Evolutionary conservation across 345 rosid species (phyloP).

Genomic region (Lepidium didymum): DNA sequence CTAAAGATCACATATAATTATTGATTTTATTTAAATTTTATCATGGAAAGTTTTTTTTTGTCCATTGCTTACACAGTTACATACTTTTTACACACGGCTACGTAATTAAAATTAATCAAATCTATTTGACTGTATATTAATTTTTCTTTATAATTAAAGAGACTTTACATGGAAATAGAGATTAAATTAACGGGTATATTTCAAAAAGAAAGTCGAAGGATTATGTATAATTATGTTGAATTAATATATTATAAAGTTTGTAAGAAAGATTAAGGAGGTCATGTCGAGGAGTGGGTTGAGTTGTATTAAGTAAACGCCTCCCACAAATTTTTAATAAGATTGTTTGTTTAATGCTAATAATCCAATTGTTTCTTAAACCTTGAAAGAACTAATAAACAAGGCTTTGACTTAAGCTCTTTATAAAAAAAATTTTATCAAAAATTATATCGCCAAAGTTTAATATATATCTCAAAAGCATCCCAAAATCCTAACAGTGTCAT

Average conservation of each 20-base stretch:
- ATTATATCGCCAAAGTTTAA: too few species aligned
- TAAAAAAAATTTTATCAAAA: too few species aligned
- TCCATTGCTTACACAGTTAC: background rate
- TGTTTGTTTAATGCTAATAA: background rate
- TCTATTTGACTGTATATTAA: background rate
- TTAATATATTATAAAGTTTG: background rate
- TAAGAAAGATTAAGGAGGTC: conserved; percentile 29
- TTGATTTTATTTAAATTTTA: too few species aligned
- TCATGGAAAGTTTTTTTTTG: background rate
- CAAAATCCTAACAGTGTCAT: too few species aligned
- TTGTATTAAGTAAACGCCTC: conserved; percentile 53
- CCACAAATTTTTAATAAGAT: background rate
- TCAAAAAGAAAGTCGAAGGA: background rate
- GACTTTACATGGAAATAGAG: background rate
- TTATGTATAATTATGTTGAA: background rate
- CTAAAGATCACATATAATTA: too few species aligned
- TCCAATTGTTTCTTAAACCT: background rate
- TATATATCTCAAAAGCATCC: too few species aligned
- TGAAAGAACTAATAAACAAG: background rate
- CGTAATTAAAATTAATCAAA: background rate
- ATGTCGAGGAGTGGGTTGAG: conserved; percentile 35
- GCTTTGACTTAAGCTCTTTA: background rate
- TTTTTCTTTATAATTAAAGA: background rate
- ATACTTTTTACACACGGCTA: background rate
- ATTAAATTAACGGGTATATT: background rate